These are phyloP conservation scores for Nitzschia inconspicua DNA, from an alignment of 108 stramenopile species.

Conservation along the genomic window DNA sequence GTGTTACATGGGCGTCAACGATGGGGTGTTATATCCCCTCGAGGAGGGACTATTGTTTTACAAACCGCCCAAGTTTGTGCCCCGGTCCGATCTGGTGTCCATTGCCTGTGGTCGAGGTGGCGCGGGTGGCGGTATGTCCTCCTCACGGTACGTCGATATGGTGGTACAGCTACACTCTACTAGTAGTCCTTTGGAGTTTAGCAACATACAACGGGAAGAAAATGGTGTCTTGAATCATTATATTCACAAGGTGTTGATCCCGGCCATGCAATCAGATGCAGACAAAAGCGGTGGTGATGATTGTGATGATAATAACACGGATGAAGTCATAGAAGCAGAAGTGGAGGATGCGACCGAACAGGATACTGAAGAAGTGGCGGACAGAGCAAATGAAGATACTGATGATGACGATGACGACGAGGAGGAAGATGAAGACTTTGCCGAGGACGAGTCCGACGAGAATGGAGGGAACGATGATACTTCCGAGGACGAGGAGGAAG, in stretches of 20 bases:
- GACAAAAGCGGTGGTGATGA: conserved; percentile 7
- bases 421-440: conserved; percentile 21
- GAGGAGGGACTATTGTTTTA: conserved; percentile 76
- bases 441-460: conserved; percentile 36
- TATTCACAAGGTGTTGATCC: conserved; percentile 66
- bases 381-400: conserved; percentile 7
- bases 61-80: conserved; percentile 76
- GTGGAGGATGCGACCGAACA: conserved; percentile 6
- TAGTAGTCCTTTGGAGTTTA: conserved; percentile 42
- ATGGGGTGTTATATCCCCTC: conserved; percentile 74
- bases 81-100: conserved; percentile 40
- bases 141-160: conserved; percentile 71
- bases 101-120: conserved; percentile 76
- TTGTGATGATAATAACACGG: conserved; percentile 20
- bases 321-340: conserved; percentile 9
- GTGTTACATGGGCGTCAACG: conserved; percentile 72
- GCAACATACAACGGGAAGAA: conserved; percentile 78
- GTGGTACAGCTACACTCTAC: conserved; percentile 7
- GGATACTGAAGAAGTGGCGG: conserved; percentile 17
- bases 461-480: conserved; percentile 17
- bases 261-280: conserved; percentile 65
- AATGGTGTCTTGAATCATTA: conserved; percentile 57
- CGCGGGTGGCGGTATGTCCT: conserved; percentile 25
- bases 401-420: conserved; percentile 23
- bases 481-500: conserved; percentile 16